Evolutionary conservation across 805 yeast species (phyloP).

Genomic region (Nakazawaea peltata): DNA sequence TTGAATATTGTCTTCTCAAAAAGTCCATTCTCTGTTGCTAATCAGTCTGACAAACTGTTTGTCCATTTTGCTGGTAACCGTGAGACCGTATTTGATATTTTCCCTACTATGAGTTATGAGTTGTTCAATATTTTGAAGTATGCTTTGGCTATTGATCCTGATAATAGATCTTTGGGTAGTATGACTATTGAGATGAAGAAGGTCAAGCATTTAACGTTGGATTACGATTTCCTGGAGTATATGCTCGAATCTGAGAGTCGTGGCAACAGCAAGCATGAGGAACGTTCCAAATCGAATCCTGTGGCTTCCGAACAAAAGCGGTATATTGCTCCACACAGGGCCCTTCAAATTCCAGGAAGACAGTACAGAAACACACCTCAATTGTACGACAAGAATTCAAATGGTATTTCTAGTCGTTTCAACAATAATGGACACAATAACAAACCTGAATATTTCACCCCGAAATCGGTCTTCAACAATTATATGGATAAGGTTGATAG

Average conservation of each 20-base stretch:
- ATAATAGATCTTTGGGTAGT: conserved; percentile 59
- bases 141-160: conserved; percentile 78
- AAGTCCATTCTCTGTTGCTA: conserved; percentile 79
- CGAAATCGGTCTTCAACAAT: conserved; percentile 63
- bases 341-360: conserved; percentile 45
- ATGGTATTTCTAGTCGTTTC: too few species aligned
- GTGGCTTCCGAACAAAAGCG: conserved; percentile 1
- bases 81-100: conserved; percentile 86
- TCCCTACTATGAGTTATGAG: conserved; percentile 82
- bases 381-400: too few species aligned
- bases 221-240: conserved; percentile 44
- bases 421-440: conserved; percentile 29
- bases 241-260: conserved; percentile 14
- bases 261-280: conserved; percentile 9
- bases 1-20: conserved; percentile 82
- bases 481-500: conserved; percentile 59
- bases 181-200: conserved; percentile 54
- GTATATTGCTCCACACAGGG: conserved; percentile 12
- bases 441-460: conserved; percentile 72
- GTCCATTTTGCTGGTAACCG: conserved; percentile 80
- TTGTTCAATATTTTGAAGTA: conserved; percentile 77
- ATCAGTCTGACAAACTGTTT: conserved; percentile 73
- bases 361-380: conserved; percentile 11
- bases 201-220: conserved; percentile 69
- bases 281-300: conserved; percentile 11